Base-by-base conservation (phyloP, 2,329 filamentous ascomycete species). In the Conoideocrella luteorostrata region DNA sequence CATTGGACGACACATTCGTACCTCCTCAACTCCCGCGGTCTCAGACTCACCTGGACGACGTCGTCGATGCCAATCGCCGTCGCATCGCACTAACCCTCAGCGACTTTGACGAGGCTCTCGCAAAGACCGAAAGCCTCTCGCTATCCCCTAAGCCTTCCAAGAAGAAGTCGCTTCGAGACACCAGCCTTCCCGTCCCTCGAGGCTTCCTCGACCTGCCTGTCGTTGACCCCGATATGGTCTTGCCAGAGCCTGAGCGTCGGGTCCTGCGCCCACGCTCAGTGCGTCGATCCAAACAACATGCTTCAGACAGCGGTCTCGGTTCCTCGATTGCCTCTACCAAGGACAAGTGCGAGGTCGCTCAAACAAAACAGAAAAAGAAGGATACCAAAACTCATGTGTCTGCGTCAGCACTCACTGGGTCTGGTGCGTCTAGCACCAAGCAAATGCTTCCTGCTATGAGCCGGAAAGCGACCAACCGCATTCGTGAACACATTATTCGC, bases 251-350 rank as follows among this genome's bases (percentile, higher is more conserved):
- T 47, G 71, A 72, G 61, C 66, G 72, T 47, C 71, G 71, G 48
- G 65, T 74, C 32, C 62, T 75, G 50, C 77, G 74, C 47, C 72
- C 75, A 50, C 75, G 75, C 47, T 69, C 67, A 40, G 74, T 74
- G 46, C 75, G 80, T 58, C 68, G 70, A 47, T 72, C 71, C 34
- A 75, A 82, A 58, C 77, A 81, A 57, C 84, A 89, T 66, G 78
- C 79, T 47, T 93, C 88, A 13, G 90, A 96, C 68, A 95, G 89
- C 62, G 90, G 88, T 43, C 72, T 96, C 50, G 90, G 90, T 41
- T 86, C 88, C 34, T 95, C 89, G 33, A 74, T 95, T 56, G 77
- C 73, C 48, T 85, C 79, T 38, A 74, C 69, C 26, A 70, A 68
- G 44, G 72, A 78, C 51, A 75, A 78, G 60, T 62, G 68, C 52